phyloP scores from a whole-genome alignment of 805 yeast species.

The Metschnikowia noctiluminum region DNA sequence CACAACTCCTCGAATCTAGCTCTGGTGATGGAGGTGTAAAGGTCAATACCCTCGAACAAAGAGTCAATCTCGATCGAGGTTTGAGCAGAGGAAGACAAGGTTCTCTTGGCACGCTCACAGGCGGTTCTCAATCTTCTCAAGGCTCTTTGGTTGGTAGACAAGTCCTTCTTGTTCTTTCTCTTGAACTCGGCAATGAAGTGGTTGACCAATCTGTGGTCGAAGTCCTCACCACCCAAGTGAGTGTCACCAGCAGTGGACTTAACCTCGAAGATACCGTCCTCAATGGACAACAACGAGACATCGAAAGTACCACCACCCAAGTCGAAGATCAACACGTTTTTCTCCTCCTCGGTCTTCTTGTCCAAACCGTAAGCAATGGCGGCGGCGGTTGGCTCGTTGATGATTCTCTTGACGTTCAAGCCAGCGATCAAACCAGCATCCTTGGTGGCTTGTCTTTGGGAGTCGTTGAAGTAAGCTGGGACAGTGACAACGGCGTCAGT shows the following conservation, averaged over 20 bases:
- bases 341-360: slow-evolving; percentile 56
- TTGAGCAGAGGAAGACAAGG: slow-evolving; percentile 40
- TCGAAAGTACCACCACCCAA: slow-evolving; percentile 51
- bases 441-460: slow-evolving; percentile 92
- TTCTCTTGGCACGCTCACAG: slow-evolving; percentile 49
- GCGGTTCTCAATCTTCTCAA: slow-evolving; percentile 59
- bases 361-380: slow-evolving; percentile 41
- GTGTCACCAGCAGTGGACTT: slow-evolving; percentile 86
- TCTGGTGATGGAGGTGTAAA: slow-evolving; percentile 45
- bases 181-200: slow-evolving; percentile 90
- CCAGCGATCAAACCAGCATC: slow-evolving; percentile 94
- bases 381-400: slow-evolving; percentile 68
- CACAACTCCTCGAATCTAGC: slow-evolving; percentile 49
- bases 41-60: slow-evolving; percentile 47
- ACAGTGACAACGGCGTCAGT: slow-evolving; percentile 91
- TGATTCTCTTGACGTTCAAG: slow-evolving; percentile 81
- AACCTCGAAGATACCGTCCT: slow-evolving; percentile 48
- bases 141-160: slow-evolving; percentile 78
- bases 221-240: slow-evolving; percentile 97
- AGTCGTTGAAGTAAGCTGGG: slow-evolving; percentile 91
- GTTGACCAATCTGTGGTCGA: slow-evolving; percentile 83
- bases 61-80: slow-evolving; percentile 46
- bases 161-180: slow-evolving; percentile 87
- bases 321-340: slow-evolving; percentile 50
- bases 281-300: slow-evolving; percentile 46